Base-by-base conservation (phyloP, 2,329 filamentous ascomycete genomes). In the Fusarium sp. region DNA sequence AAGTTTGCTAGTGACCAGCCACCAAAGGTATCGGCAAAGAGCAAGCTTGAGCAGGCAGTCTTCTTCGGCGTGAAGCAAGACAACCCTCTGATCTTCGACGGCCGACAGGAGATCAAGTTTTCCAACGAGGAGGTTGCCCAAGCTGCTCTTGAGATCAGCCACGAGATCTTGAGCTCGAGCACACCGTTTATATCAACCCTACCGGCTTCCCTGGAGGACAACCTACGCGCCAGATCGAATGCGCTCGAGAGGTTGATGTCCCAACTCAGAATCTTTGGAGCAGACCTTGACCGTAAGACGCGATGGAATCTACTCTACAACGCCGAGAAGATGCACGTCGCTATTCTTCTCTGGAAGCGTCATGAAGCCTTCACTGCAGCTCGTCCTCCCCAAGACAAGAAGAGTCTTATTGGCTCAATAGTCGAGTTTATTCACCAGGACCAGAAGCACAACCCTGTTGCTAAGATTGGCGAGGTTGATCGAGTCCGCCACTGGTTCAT, bases 21-120 rank as follows among this genome's bases (percentile, higher is more conserved):
- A 6, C 90, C 90, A 2, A 83, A 86, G 73, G 89, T 97, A 17
- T 95, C 93, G 1, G 93, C 94, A 8, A 96, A 94, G 83, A 94
- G 91, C 83, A 98, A 96, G 82, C 88, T 99, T 44, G 94, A 98
- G 79, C 95, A 99, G 83, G 95, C 95, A 3, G 93, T 98, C 1
- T 98, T 98, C 83, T 98, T 94, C 80, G 95, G 95, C 2, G 91
- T 90, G 56, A 91, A 93, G 79, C 88, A 92, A 70, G 91, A 94
- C 78, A 98, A 95, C 77, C 93, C 96, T n/a, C 84, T 99, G n/a
- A 91, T 95, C 70, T 94, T 99, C 77, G 90, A 92, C 49, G 89
- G 91, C 49, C 89, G 90, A 71, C 86, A 89, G 42, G 90, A 91
- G 63, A 85, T 92, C 55, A 86, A 88, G 5, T 97, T 96, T 73